Base-by-base conservation (phyloP, 2,329 filamentous ascomycete genomes). In the Ascochyta koolunga region DNA sequence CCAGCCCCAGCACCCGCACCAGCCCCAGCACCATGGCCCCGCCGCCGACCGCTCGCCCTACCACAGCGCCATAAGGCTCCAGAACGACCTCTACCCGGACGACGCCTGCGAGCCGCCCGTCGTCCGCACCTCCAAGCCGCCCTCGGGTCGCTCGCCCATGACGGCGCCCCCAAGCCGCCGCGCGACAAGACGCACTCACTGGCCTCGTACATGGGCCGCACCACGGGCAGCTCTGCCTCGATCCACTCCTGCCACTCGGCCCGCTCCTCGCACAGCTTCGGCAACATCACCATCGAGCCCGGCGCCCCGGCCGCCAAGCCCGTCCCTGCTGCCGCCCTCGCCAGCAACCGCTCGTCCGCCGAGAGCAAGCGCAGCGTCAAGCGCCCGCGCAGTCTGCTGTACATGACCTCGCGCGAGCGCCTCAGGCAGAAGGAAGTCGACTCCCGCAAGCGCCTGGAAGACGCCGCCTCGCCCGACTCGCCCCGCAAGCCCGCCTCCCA, bases 111-210 rank as follows among this genome's bases (percentile, higher is more conserved):
- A 81, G 56, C 77, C 91, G 11, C 91, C 92, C 16, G 84, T 93
- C 49, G 84, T 96, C 64, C 87, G 89, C 60, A 96, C 93, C 27
- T 85, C 91, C 27, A 93, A 93, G 72, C 89, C 88, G 7, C 90
- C 90, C 0, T 91, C 89, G 44, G 90, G 89, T 48, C 85, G 87
- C 65, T 92, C 89, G 22, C 77, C 86, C 16, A 76, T 90, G 45
- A 91, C 88, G n/a, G 84, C 87, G 0, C 82, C 85, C 2, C 38
- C 19, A 25, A 40, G 19, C 13, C 35, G 25, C 42, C 40, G 40
- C 65, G 62, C 40, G 70, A 70, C 44, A 75, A 72, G 62, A 57
- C 72, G 40, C 64, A 68, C 45, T 83, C 84, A 11, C 69, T 90
- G 37, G 84, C 82, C 65, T 84, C 82, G 36, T 82, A 89, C 36